Evolutionary conservation across 768 basidiomycete species (phyloP).

Genomic region (Lactarius trivialis): DNA sequence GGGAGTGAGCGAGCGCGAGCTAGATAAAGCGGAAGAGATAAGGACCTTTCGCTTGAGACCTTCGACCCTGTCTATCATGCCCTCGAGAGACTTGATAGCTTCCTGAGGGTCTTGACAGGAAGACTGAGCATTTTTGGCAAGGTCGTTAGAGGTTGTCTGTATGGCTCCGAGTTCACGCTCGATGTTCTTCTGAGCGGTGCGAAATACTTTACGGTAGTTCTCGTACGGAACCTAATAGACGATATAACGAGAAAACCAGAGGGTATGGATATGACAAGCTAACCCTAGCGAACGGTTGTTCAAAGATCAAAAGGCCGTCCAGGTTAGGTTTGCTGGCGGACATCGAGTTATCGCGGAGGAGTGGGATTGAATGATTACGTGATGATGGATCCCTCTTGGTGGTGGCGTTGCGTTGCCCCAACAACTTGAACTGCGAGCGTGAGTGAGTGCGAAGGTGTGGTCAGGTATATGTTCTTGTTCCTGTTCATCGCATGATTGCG

Average conservation of each 20-base stretch:
- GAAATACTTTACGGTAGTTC: conserved; percentile 83
- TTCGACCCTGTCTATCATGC: conserved; percentile 70
- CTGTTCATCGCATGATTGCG: not conserved
- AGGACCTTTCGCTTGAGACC: conserved; percentile 84
- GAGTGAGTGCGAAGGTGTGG: not conserved
- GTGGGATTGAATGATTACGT: conserved; percentile 2
- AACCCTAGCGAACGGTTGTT: conserved; percentile 77
- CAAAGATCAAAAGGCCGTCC: conserved; percentile 74
- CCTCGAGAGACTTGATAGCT: conserved; percentile 55
- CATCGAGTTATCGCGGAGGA: conserved; percentile 22
- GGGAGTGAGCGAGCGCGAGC: not conserved
- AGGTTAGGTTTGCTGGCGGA: conserved; percentile 48
- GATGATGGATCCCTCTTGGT: not conserved
- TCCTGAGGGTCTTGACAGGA: conserved; percentile 43
- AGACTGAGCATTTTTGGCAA: conserved; percentile 41
- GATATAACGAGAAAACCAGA: not conserved
- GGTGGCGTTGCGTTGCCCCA: not conserved
- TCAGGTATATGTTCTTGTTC: not conserved
- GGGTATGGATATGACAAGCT: conserved; percentile 24
- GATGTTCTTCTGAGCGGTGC: conserved; percentile 71
- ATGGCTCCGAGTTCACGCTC: conserved; percentile 70
- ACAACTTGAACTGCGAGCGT: not conserved
- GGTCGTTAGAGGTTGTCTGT: conserved; percentile 50
- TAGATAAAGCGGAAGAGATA: not conserved
- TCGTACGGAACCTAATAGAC: conserved; percentile 73